Percentiles rank a stretch among this genome's conserved stretches.
Evolutionary conservation across 2,329 filamentous ascomycete species (phyloP).

Genomic region (Aspergillus sp.): DNA sequence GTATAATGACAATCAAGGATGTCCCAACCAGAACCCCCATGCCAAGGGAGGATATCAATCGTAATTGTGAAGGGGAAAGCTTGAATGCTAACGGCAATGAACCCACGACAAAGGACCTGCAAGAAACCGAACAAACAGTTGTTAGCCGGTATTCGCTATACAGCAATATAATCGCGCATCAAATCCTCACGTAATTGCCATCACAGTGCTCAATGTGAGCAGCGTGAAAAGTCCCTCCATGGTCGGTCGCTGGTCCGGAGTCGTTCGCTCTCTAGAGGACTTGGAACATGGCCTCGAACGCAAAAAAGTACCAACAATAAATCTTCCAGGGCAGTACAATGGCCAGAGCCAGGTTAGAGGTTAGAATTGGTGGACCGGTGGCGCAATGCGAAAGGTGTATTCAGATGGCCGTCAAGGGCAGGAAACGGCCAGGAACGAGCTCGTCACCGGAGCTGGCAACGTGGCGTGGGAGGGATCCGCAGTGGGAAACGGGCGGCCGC

Average conservation of each 20-base stretch:
- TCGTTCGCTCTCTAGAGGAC: conserved; percentile 27
- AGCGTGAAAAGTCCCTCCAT: conserved; percentile 66
- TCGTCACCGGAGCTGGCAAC: conserved; percentile 14
- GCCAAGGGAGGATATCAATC: conserved; percentile 86
- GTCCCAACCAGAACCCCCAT: conserved; percentile 94
- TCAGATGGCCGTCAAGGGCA: not conserved
- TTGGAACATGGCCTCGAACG: conserved; percentile 29
- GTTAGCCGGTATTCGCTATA: conserved; percentile 13
- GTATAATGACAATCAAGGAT: conserved; percentile 94
- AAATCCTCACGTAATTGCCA: conserved; percentile 61
- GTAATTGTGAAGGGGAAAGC: conserved; percentile 80
- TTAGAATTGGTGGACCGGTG: not conserved
- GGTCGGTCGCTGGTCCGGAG: conserved; percentile 38
- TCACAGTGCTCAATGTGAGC: conserved; percentile 64
- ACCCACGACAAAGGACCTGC: conserved; percentile 89
- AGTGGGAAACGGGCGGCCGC: conserved; percentile 14
- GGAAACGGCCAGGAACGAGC: not conserved
- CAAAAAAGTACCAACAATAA: conserved; percentile 1
- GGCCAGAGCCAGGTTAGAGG: not conserved
- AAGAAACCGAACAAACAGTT: conserved; percentile 3
- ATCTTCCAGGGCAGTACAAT: not conserved
- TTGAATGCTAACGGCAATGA: conserved; percentile 86
- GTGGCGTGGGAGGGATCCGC: conserved; percentile 21
- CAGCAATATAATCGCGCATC: not conserved
- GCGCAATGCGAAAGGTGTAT: not conserved